A percentile compares a stretch with the other conserved stretches of the same genome.
Conservation (phyloP, 306 rosid species). For the Quercus dentata region DNA sequence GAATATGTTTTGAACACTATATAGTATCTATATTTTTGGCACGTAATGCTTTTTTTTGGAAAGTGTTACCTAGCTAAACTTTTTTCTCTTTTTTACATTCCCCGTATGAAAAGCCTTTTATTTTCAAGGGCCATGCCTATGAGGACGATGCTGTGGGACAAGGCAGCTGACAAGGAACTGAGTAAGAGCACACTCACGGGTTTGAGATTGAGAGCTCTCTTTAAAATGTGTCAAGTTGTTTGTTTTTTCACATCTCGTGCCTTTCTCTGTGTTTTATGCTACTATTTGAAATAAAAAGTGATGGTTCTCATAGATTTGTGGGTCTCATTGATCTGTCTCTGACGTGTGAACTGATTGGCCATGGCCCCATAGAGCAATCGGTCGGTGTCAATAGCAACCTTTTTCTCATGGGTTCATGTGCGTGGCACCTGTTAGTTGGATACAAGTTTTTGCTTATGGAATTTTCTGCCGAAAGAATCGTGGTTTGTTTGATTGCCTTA, state of each 20-base stretch:
- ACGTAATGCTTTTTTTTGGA: not conserved
- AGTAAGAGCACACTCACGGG: slow-evolving; percentile 9
- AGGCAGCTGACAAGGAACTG: slow-evolving; percentile 20
- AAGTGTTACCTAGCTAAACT: not conserved
- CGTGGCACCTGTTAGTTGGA: not conserved
- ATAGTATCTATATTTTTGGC: not conserved
- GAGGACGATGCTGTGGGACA: slow-evolving; percentile 18
- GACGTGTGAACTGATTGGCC: not conserved
- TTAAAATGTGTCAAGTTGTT: slow-evolving; percentile 16
- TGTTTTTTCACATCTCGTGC: slow-evolving; percentile 13
- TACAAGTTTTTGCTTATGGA: slow-evolving; percentile 19
- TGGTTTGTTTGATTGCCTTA: slow-evolving; percentile 15
- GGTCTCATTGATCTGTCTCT: slow-evolving; percentile 24
- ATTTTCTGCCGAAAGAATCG: slow-evolving; percentile 34
- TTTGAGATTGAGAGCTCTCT: slow-evolving; percentile 19
- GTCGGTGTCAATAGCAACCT: slow-evolving; percentile 19
- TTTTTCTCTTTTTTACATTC: not conserved
- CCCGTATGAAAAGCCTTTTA: not conserved
- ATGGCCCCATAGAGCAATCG: slow-evolving; percentile 21
- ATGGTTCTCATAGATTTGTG: slow-evolving; percentile 22
- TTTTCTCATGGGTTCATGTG: not conserved
- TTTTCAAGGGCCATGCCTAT: no score
- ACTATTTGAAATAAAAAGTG: slow-evolving; percentile 10
- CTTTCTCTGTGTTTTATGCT: slow-evolving; percentile 9
- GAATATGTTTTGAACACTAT: slow-evolving; percentile 28